phyloP scores from a whole-genome alignment of 352 stramenopile genomes.

The Bremia lactucae region DNA sequence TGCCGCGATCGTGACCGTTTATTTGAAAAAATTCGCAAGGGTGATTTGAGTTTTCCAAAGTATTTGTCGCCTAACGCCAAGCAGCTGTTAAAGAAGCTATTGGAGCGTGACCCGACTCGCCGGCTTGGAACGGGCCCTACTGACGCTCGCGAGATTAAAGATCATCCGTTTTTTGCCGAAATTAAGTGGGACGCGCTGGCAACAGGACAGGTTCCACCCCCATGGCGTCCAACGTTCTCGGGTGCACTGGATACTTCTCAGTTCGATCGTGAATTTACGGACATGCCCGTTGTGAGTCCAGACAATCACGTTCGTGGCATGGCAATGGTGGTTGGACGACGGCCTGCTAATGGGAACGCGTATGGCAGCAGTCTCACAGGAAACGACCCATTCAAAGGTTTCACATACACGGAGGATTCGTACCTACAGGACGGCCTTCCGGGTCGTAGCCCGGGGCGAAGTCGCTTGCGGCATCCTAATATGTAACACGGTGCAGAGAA shows the following conservation, averaged over 20 bases:
- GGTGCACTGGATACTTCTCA: slow-evolving; percentile 93
- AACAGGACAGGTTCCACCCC: slow-evolving; percentile 59
- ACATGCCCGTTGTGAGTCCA: slow-evolving; percentile 92
- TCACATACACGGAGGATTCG: slow-evolving; percentile 80
- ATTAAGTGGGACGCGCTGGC: slow-evolving; percentile 68
- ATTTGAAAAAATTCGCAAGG: slow-evolving; percentile 96
- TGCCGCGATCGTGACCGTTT: slow-evolving; percentile 91
- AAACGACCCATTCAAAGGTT: slow-evolving; percentile 73
- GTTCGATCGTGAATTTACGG: slow-evolving; percentile 96
- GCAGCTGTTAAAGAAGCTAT: slow-evolving; percentile 82
- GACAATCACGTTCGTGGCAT: slow-evolving; percentile 63
- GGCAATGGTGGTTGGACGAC: slow-evolving; percentile 35
- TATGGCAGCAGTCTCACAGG: slow-evolving; percentile 48
- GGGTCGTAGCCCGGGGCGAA: slow-evolving; percentile 12
- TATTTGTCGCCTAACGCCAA: slow-evolving; percentile 84
- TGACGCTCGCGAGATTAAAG: slow-evolving; percentile 71
- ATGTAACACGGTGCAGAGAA: slow-evolving; percentile 13
- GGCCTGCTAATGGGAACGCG: slow-evolving; percentile 24
- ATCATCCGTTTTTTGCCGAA: slow-evolving; percentile 71
- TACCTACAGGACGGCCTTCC: slow-evolving; percentile 56
- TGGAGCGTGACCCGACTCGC: slow-evolving; percentile 90
- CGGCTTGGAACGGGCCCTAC: slow-evolving; percentile 88
- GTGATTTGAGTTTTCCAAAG: slow-evolving; percentile 91
- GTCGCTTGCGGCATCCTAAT: slow-evolving; percentile 22
- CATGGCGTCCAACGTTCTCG: slow-evolving; percentile 89